phyloP scores from a whole-genome alignment of 306 rosid genomes.

The Acmispon strigosus region DNA sequence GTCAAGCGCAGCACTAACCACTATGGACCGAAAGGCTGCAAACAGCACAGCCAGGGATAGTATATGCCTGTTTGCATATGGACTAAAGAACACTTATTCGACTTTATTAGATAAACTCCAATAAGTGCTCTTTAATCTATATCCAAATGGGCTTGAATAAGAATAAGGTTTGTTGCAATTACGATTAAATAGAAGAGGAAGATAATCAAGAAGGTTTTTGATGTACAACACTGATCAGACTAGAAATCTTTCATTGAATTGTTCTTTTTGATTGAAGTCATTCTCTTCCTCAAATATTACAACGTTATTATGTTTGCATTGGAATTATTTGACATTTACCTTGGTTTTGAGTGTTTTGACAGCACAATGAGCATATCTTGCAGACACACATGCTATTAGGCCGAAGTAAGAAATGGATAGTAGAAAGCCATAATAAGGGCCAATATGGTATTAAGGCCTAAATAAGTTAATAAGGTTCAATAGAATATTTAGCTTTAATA shows the following conservation, averaged over 20 bases:
- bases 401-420: too few species aligned
- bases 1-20: slow-evolving; percentile 70
- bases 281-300: background rate
- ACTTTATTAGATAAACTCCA: background rate
- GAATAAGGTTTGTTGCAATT: background rate
- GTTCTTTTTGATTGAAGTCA: background rate
- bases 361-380: too few species aligned
- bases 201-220: background rate
- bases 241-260: background rate
- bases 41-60: slow-evolving; percentile 64
- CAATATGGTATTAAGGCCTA: too few species aligned
- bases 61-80: background rate
- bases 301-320: background rate
- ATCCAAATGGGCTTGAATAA: too few species aligned
- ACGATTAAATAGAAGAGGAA: background rate
- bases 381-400: too few species aligned
- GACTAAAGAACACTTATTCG: background rate
- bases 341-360: background rate
- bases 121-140: background rate
- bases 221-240: background rate
- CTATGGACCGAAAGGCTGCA: slow-evolving; percentile 83
- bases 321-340: background rate
- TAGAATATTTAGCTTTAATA: too few species aligned
- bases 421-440: too few species aligned
- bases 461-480: too few species aligned